phyloP scores from a whole-genome alignment of 2,329 filamentous ascomycete genomes.

The Xylaria sp. region DNA sequence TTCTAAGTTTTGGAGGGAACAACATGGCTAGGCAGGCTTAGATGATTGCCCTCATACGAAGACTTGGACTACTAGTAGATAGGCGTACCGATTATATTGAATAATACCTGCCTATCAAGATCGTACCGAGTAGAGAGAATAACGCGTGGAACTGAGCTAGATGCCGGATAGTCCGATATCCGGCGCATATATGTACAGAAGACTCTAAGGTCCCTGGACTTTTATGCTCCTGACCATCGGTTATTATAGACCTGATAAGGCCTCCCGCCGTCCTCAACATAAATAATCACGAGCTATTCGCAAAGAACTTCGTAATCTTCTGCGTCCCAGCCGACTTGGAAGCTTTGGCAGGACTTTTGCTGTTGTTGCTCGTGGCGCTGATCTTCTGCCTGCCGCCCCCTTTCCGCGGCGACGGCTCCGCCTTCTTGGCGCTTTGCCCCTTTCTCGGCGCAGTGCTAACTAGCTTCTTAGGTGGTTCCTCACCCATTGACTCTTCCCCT shows the following conservation, averaged over 20 bases:
- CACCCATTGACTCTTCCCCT: conserved; percentile 30
- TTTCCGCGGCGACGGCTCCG: conserved; percentile 40
- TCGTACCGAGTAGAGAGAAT: too few relatives aligned
- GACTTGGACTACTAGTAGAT: neutral
- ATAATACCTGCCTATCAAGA: neutral
- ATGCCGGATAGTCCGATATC: neutral
- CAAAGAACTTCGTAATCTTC: conserved; percentile 61
- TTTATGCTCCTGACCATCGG: too few relatives aligned
- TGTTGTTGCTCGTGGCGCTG: conserved; percentile 56
- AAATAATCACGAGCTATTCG: conserved; percentile 53
- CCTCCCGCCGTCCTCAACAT: neutral
- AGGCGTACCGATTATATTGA: neutral
- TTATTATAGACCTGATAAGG: neutral
- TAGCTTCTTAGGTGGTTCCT: conserved; percentile 45
- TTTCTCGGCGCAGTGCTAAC: conserved; percentile 29
- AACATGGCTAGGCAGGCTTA: too few relatives aligned
- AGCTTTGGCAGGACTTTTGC: conserved; percentile 49
- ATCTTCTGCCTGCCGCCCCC: conserved; percentile 47
- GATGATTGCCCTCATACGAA: neutral
- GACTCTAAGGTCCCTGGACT: neutral
- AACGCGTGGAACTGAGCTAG: too few relatives aligned
- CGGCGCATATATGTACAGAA: neutral
- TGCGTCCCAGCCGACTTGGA: conserved; percentile 49
- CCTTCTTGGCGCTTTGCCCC: neutral
- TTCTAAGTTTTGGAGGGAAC: too few relatives aligned